Conservation (phyloP, 2,329 filamentous ascomycete genomes). For the Stagonosporopsis chrysanthemi region DNA sequence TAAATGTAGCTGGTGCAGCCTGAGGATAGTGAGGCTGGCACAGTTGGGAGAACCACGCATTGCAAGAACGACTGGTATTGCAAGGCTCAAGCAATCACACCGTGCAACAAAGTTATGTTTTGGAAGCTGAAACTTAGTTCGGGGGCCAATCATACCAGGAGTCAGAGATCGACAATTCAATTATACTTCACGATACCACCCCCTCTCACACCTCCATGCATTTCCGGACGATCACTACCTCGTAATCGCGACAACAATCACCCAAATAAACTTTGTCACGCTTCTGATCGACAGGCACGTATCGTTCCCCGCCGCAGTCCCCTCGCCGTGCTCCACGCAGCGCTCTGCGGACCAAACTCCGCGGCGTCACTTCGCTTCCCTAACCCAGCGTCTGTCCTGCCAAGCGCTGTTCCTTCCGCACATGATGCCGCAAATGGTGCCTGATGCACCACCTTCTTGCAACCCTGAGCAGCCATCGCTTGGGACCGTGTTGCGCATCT, state of each 20-base stretch:
- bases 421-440: background rate
- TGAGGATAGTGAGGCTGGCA: background rate
- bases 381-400: background rate
- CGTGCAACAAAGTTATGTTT: background rate
- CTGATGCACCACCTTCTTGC: background rate
- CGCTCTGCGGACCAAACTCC: background rate
- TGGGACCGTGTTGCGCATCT: slow-evolving; percentile 7
- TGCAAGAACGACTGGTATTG: background rate
- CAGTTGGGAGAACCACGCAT: background rate
- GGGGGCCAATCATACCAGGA: background rate
- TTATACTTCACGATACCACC: background rate
- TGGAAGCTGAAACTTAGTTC: background rate
- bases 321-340: background rate
- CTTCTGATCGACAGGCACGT: slow-evolving; percentile 12
- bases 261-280: slow-evolving; percentile 4
- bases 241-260: background rate
- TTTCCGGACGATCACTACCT: background rate
- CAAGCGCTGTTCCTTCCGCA: slow-evolving; percentile 10
- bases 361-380: background rate
- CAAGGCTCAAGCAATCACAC: too few relatives aligned
- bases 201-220: background rate
- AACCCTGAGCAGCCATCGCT: slow-evolving; percentile 1
- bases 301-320: background rate
- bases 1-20: background rate
- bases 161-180: background rate